Conservation (phyloP, 2,329 filamentous ascomycete species). For the Myriangium duriaei region DNA sequence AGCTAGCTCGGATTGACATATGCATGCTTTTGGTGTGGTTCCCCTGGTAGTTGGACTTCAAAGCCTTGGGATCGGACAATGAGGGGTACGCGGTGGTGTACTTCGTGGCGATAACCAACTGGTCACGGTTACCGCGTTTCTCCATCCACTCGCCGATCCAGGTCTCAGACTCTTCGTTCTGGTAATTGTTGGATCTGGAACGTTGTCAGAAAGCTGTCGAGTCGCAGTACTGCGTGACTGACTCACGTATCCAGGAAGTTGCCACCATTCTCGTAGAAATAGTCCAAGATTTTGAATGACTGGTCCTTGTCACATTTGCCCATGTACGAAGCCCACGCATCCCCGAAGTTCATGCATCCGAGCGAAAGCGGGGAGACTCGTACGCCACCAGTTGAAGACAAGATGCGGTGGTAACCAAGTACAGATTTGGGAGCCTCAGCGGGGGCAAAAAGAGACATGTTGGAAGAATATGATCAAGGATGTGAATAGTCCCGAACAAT, state of each 20-base stretch:
- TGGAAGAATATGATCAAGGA: too few species aligned
- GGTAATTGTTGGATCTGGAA: conserved; percentile 27
- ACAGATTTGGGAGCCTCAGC: conserved; percentile 26
- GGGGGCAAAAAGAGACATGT: conserved; percentile 13
- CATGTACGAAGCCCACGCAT: conserved; percentile 30
- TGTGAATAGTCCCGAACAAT: too few species aligned
- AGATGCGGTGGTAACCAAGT: conserved; percentile 40
- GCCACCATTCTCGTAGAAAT: conserved; percentile 23
- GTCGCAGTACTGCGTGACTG: conserved; percentile 1
- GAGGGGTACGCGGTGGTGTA: conserved; percentile 29
- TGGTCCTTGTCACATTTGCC: conserved; percentile 20
- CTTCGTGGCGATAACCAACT: conserved; percentile 45
- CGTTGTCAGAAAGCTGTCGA: background rate
- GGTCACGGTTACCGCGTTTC: conserved; percentile 30
- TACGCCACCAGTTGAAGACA: conserved; percentile 39
- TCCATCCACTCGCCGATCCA: conserved; percentile 36
- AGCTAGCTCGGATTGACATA: conserved; percentile 25
- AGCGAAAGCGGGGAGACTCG: conserved; percentile 43
- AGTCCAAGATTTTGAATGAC: conserved; percentile 23
- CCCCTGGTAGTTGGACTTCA: conserved; percentile 36
- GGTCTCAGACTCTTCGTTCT: conserved; percentile 22
- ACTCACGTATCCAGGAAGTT: conserved; percentile 23
- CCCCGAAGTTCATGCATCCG: conserved; percentile 43
- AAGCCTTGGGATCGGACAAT: conserved; percentile 15
- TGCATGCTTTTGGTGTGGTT: conserved; percentile 52